A percentile compares a stretch with the other conserved stretches of the same genome.
phyloP scores from a whole-genome alignment of 768 basidiomycete species.

The Daedalea quercina region DNA sequence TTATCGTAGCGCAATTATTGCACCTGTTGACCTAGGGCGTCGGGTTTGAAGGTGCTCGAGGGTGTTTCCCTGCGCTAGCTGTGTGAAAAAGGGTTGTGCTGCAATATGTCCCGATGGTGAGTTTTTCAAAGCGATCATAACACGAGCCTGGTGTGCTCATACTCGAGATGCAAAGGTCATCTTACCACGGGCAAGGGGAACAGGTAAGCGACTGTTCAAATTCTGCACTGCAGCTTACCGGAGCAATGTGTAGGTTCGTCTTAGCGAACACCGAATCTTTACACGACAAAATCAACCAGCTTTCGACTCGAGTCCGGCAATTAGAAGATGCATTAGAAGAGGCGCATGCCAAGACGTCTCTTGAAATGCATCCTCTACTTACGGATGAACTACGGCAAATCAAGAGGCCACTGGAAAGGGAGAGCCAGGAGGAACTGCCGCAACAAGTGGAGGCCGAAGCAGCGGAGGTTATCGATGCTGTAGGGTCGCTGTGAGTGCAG shows the following conservation, averaged over 20 bases:
- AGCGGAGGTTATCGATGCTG: slow-evolving; percentile 52
- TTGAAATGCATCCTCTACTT: slow-evolving; percentile 50
- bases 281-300: slow-evolving; percentile 58
- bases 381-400: slow-evolving; percentile 55
- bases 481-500: slow-evolving; percentile 50
- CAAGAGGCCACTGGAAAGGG: slow-evolving; percentile 61
- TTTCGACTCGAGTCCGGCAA: slow-evolving; percentile 55
- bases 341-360: slow-evolving; percentile 41
- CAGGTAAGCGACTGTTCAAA: slow-evolving; percentile 32
- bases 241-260: slow-evolving; percentile 43
- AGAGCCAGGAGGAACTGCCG: slow-evolving; percentile 37
- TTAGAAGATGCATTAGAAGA: slow-evolving; percentile 62
- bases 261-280: slow-evolving; percentile 64
- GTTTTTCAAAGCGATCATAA: slow-evolving; percentile 8
- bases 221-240: neutral
- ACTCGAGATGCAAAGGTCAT: slow-evolving; percentile 36
- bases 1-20: slow-evolving; percentile 13
- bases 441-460: slow-evolving; percentile 34
- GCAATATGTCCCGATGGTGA: slow-evolving; percentile 59
- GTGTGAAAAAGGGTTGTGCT: slow-evolving; percentile 34
- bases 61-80: slow-evolving; percentile 50
- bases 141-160: slow-evolving; percentile 1
- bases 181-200: slow-evolving; percentile 72
- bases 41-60: slow-evolving; percentile 44
- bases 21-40: slow-evolving; percentile 4